Percentiles rank a stretch among this genome's conserved stretches.
phyloP scores from a whole-genome alignment of 179 eudicot genomes.

The Silene coronaria region DNA sequence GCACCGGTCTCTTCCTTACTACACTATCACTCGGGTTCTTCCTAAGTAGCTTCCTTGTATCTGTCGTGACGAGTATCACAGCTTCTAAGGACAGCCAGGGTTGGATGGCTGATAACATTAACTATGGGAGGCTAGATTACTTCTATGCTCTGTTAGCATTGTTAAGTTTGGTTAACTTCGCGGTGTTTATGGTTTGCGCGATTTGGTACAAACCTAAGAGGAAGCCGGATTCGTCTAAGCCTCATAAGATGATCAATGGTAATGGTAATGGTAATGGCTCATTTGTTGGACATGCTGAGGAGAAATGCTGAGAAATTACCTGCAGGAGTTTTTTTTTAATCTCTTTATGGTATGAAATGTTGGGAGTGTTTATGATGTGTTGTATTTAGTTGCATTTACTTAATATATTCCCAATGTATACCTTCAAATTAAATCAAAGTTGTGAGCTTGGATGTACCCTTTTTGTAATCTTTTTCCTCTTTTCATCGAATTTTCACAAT shows the following conservation, averaged over 20 bases:
- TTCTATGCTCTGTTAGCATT: slow-evolving; percentile 60
- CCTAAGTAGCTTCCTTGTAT: slow-evolving; percentile 60
- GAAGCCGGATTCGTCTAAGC: slow-evolving; percentile 17
- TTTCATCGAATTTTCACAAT: neutral
- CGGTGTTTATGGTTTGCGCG: slow-evolving; percentile 48
- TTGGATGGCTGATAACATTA: slow-evolving; percentile 75
- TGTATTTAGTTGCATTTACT: slow-evolving; percentile 7
- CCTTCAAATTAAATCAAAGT: slow-evolving; percentile 6
- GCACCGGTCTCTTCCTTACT: slow-evolving; percentile 72
- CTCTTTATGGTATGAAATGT: neutral
- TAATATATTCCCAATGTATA: slow-evolving; percentile 22
- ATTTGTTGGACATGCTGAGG: slow-evolving; percentile 25
- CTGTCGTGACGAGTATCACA: slow-evolving; percentile 47
- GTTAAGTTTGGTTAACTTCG: slow-evolving; percentile 53
- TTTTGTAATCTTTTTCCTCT: neutral
- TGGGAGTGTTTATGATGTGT: slow-evolving; percentile 2
- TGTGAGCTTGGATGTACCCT: slow-evolving; percentile 11
- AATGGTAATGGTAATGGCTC: neutral
- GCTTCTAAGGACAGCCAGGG: slow-evolving; percentile 31
- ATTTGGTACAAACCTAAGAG: slow-evolving; percentile 48
- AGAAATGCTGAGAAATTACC: slow-evolving; percentile 27
- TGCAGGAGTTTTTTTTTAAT: neutral
- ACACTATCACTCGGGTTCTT: slow-evolving; percentile 70
- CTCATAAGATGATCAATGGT: slow-evolving; percentile 21
- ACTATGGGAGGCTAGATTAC: slow-evolving; percentile 62